These are phyloP conservation scores for Penicillium sp. DNA, from an alignment of 2,329 filamentous ascomycete genomes.

Conservation along the genomic window DNA sequence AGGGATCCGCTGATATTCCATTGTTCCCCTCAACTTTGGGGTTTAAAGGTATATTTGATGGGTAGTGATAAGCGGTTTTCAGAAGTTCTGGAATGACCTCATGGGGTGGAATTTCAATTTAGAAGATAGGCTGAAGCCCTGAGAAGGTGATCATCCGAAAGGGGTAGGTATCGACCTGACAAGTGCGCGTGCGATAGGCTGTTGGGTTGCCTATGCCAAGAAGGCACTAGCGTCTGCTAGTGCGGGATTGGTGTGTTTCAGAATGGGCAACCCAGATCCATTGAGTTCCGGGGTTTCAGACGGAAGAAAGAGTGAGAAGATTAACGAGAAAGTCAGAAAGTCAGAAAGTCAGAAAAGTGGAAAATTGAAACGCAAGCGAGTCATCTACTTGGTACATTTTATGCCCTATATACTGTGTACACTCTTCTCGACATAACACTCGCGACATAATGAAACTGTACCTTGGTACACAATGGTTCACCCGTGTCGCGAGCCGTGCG, in stretches of 20 bases:
- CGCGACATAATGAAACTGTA: no score
- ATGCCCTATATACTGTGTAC: no score
- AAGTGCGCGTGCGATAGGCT: slow-evolving; percentile 3
- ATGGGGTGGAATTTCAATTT: neutral
- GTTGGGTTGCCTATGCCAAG: slow-evolving; percentile 6
- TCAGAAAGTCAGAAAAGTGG: neutral
- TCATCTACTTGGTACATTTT: no score
- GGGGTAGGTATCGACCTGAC: slow-evolving; percentile 8
- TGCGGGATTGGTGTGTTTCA: slow-evolving; percentile 32
- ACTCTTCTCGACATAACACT: no score
- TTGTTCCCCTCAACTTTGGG: neutral
- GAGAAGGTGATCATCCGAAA: slow-evolving; percentile 4
- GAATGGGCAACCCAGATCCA: slow-evolving; percentile 19
- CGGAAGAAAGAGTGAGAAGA: neutral
- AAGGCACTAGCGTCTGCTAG: slow-evolving; percentile 23
- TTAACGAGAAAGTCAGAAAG: neutral
- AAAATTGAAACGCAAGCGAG: neutral
- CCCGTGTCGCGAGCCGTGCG: slow-evolving; percentile 16
- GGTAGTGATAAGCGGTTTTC: neutral
- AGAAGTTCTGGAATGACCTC: neutral
- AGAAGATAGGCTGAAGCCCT: neutral
- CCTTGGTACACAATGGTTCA: neutral
- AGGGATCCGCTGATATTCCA: neutral
- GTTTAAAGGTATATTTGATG: neutral
- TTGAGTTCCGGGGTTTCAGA: slow-evolving; percentile 28